These are phyloP conservation scores for Rhododendron ovatum DNA, from an alignment of 148 eudicot genomes.

Conservation along the genomic window DNA sequence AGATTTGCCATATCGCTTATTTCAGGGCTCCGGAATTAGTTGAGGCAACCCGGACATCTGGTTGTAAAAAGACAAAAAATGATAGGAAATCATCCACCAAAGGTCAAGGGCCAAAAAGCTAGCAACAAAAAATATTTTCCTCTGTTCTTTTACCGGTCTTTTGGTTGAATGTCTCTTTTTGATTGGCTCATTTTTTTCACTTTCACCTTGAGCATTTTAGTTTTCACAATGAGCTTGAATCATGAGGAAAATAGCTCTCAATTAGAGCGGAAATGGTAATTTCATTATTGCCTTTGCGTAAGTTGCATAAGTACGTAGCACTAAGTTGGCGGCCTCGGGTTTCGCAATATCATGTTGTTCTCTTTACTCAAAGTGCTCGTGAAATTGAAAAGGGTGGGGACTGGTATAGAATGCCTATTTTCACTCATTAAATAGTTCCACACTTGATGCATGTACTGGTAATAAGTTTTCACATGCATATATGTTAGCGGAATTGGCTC, in stretches of 20 bases:
- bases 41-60: not conserved
- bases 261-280: constrained; percentile 3
- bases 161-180: not conserved
- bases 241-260: not conserved
- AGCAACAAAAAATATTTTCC: not conserved
- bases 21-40: not conserved
- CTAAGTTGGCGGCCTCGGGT: not conserved
- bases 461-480: no score
- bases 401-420: not conserved
- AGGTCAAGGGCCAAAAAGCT: not conserved
- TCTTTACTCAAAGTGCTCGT: not conserved
- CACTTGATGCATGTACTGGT: not conserved
- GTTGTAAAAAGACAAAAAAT: not conserved
- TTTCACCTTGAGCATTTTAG: not conserved
- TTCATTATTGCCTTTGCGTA: not conserved
- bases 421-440: not conserved
- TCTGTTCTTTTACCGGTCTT: not conserved
- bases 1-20: no score
- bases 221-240: not conserved
- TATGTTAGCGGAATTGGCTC: not conserved
- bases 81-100: not conserved
- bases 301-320: not conserved
- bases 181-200: not conserved
- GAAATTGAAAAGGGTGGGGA: constrained; percentile 1
- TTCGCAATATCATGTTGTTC: not conserved